These are phyloP conservation scores for Kurtzmaniella quercitrusa DNA, from an alignment of 1,139 yeast species.

Conservation along the genomic window DNA sequence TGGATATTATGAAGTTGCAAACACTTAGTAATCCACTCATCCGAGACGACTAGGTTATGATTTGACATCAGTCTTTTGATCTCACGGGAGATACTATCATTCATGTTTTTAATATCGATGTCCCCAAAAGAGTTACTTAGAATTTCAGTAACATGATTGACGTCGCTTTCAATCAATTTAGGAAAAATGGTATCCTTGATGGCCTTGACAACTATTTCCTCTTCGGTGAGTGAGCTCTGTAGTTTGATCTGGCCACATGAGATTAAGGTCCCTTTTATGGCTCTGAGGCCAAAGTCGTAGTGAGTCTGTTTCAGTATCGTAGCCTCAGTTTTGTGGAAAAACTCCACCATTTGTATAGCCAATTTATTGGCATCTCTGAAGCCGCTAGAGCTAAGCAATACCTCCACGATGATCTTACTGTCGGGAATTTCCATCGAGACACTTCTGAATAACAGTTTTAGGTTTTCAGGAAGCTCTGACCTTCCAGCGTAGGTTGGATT, in stretches of 20 bases:
- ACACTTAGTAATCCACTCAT: slow-evolving; percentile 53
- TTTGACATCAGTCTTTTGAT: slow-evolving; percentile 13
- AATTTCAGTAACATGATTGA: slow-evolving; percentile 29
- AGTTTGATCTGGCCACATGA: slow-evolving; percentile 30
- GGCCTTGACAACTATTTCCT: slow-evolving; percentile 46
- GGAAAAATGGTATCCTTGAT: slow-evolving; percentile 62
- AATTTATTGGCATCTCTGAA: slow-evolving; percentile 47
- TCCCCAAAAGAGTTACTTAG: slow-evolving; percentile 23
- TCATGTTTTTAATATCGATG: slow-evolving; percentile 12
- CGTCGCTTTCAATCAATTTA: slow-evolving; percentile 54
- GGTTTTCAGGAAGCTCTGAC: slow-evolving; percentile 77
- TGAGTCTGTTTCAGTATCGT: slow-evolving; percentile 47
- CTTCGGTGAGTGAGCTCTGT: slow-evolving; percentile 23
- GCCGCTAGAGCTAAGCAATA: slow-evolving; percentile 70
- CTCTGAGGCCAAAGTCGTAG: slow-evolving; percentile 87
- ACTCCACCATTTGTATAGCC: slow-evolving; percentile 50
- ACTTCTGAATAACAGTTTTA: slow-evolving; percentile 73
- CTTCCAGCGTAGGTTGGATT: slow-evolving; percentile 90
- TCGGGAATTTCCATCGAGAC: slow-evolving; percentile 79
- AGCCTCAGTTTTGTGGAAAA: slow-evolving; percentile 31
- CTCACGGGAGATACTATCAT: slow-evolving; percentile 15
- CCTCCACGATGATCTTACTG: slow-evolving; percentile 63
- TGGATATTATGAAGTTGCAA: slow-evolving; percentile 62
- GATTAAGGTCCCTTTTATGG: slow-evolving; percentile 63
- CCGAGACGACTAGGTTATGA: slow-evolving; percentile 23